A percentile compares a stretch with the other conserved stretches of the same genome.
Evolutionary conservation across 1,139 yeast genomes (phyloP).

Genomic region (Casaregolazyma lundiana): DNA sequence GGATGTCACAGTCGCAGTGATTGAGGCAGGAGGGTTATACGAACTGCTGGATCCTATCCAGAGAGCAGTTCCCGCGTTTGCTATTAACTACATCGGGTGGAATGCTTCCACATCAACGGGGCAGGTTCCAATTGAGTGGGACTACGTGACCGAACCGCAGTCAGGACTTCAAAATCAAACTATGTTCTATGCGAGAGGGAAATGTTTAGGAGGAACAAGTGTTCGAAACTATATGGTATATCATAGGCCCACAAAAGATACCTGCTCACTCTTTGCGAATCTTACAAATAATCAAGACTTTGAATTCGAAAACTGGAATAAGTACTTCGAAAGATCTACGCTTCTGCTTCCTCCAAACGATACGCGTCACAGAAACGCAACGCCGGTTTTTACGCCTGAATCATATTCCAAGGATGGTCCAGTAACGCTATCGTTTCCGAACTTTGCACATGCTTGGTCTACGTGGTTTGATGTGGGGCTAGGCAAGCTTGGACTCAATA

Average conservation of each 20-base stretch:
- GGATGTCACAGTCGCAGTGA: slow-evolving; percentile 22
- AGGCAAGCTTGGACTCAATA: neutral
- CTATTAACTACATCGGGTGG: neutral
- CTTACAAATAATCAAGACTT: neutral
- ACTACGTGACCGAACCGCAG: neutral
- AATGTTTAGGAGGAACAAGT: neutral
- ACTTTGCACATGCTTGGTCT: neutral
- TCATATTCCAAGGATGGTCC: neutral
- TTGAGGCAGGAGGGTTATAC: slow-evolving; percentile 25
- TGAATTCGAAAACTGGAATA: neutral
- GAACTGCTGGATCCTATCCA: neutral
- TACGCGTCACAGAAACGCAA: neutral
- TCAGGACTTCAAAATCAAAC: neutral
- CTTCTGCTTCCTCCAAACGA: neutral
- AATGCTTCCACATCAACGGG: neutral
- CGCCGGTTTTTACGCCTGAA: neutral
- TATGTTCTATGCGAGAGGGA: neutral
- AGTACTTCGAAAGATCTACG: neutral
- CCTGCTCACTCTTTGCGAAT: neutral
- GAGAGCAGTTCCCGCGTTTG: neutral
- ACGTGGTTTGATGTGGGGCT: neutral
- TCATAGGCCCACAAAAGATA: neutral
- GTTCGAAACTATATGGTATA: neutral
- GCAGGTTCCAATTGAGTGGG: neutral
- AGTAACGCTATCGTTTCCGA: neutral